Percentiles rank a stretch among this genome's conserved stretches.
Conservation (phyloP, 371 early-diverging fungal genomes). For the Conidiobolus incongruus region DNA sequence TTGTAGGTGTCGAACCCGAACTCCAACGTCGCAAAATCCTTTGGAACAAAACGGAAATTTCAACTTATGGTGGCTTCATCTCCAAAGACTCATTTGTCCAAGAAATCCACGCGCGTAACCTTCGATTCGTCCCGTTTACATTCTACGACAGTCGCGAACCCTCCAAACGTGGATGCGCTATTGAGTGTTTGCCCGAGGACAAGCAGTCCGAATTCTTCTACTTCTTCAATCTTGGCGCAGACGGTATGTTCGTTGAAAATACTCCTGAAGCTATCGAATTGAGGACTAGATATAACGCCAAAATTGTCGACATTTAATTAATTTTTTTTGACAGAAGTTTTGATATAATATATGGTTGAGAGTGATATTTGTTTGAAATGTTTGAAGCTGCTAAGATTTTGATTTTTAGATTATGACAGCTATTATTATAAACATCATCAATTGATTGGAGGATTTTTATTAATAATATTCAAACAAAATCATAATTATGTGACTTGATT, state of each 20-base stretch:
- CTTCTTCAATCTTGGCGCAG: constrained; percentile 13
- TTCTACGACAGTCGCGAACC: constrained; percentile 14
- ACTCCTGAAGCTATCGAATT: constrained; percentile 10
- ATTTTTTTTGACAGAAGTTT: neutral
- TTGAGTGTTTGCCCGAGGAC: neutral
- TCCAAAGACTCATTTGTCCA: constrained; percentile 4
- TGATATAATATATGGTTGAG: neutral
- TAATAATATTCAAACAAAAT: too few relatives aligned
- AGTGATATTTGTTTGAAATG: too few relatives aligned
- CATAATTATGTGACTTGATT: too few relatives aligned
- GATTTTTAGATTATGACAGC: too few relatives aligned
- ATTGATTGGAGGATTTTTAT: too few relatives aligned
- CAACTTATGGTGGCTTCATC: constrained; percentile 13
- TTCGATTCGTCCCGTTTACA: constrained; percentile 14
- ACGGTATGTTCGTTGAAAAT: constrained; percentile 18
- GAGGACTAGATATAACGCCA: constrained; percentile 3
- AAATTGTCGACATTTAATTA: neutral
- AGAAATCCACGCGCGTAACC: constrained; percentile 9
- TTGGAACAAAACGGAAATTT: constrained; percentile 9
- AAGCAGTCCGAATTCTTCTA: constrained; percentile 9
- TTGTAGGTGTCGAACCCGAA: constrained; percentile 8
- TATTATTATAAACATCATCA: too few relatives aligned
- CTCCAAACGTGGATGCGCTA: neutral
- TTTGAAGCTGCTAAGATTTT: too few relatives aligned
- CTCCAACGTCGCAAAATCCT: constrained; percentile 6